phyloP scores from a whole-genome alignment of 805 yeast species.

The Diddensiella transvaalensis region DNA sequence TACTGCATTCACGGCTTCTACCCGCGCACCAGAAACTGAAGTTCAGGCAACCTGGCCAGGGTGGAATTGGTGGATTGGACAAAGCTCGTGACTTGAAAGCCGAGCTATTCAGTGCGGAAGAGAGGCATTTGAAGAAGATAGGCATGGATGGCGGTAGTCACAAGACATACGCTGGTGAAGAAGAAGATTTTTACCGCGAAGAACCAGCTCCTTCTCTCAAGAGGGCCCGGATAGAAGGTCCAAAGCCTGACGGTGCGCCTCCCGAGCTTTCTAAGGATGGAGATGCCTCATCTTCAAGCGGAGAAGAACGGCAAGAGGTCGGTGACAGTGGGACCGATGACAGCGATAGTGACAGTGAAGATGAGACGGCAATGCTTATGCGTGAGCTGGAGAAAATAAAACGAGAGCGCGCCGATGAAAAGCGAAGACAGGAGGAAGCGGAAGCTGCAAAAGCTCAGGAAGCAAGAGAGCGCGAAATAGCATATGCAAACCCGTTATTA shows the following conservation, averaged over 20 bases:
- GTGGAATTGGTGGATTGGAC: conserved; percentile 30
- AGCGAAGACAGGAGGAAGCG: conserved; percentile 23
- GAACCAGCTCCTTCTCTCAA: conserved; percentile 11
- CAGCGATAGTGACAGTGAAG: conserved; percentile 23
- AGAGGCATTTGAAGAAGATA: conserved; percentile 18
- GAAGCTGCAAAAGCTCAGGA: conserved; percentile 19
- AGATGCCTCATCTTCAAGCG: conserved; percentile 3
- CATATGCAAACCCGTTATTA: conserved; percentile 35
- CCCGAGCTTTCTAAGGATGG: not conserved
- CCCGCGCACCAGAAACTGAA: conserved; percentile 57
- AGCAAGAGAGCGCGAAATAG: conserved; percentile 26
- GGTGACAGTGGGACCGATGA: conserved; percentile 19
- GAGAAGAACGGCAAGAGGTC: conserved; percentile 15
- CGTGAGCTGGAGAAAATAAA: conserved; percentile 35
- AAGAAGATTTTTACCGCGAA: conserved; percentile 15
- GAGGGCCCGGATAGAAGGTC: conserved; percentile 1
- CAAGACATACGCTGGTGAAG: not conserved
- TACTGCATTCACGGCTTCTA: conserved; percentile 49
- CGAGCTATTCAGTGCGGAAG: conserved; percentile 25
- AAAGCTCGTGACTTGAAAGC: conserved; percentile 24
- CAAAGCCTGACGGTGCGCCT: conserved; percentile 1
- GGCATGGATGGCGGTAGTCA: no score
- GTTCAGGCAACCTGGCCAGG: conserved; percentile 38
- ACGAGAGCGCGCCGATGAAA: conserved; percentile 31
- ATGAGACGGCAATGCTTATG: conserved; percentile 32